Evolutionary conservation across 176 grass and related monocot genomes (phyloP).

Genomic region (Carex pumila): DNA sequence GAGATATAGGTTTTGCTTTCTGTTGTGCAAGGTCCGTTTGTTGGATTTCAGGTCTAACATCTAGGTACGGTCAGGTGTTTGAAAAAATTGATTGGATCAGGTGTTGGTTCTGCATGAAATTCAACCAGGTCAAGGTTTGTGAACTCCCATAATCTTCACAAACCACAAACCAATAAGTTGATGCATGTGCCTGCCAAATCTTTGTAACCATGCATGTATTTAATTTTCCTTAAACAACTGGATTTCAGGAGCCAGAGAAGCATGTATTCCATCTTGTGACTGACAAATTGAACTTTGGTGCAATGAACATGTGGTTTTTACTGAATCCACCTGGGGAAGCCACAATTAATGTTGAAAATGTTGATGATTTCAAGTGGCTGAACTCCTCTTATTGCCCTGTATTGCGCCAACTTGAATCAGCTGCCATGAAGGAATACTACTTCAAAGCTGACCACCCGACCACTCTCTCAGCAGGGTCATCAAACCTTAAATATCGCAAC

Average conservation of each 20-base stretch:
- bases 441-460: constrained; percentile 94
- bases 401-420: constrained; percentile 77
- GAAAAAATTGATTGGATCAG: not conserved
- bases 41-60: not conserved
- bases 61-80: no score
- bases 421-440: constrained; percentile 97
- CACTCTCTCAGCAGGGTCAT: constrained; percentile 74
- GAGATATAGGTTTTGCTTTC: not conserved
- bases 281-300: constrained; percentile 97
- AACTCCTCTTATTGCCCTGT: constrained; percentile 98
- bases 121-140: not conserved
- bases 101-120: not conserved
- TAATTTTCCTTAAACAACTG: constrained; percentile 1
- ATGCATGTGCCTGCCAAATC: not conserved
- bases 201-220: not conserved
- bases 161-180: not conserved
- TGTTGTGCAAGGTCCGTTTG: not conserved
- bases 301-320: constrained; percentile 99
- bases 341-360: constrained; percentile 94
- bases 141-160: not conserved
- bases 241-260: constrained; percentile 81
- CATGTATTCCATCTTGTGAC: constrained; percentile 99
- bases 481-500: constrained; percentile 88
- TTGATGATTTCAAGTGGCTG: constrained; percentile 97
- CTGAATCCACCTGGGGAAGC: constrained; percentile 90